A percentile compares a stretch with the other conserved stretches of the same genome.
Evolutionary conservation across 148 eudicot species (phyloP).

Genomic region (Gaultheria prostrata): DNA sequence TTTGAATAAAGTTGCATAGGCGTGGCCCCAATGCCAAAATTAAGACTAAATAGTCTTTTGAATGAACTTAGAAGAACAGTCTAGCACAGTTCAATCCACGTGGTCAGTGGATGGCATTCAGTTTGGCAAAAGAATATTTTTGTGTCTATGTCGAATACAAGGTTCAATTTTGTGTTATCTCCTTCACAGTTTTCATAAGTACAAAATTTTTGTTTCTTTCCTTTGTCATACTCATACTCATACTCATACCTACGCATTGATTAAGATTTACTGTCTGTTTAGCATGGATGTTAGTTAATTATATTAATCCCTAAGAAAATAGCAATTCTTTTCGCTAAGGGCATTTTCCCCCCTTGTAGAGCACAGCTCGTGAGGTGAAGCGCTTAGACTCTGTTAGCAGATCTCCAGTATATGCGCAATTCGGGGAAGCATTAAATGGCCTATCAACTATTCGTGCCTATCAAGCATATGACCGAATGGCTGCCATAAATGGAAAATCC

Average conservation of each 20-base stretch:
- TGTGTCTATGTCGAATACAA: not conserved
- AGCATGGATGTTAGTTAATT: not conserved
- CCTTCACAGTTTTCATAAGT: not conserved
- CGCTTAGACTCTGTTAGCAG: slow-evolving; percentile 79
- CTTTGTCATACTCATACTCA: not conserved
- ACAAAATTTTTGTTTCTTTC: not conserved
- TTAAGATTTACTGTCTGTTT: not conserved
- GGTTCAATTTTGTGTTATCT: not conserved
- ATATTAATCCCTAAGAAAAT: not conserved
- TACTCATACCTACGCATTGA: not conserved
- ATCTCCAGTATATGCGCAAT: slow-evolving; percentile 95
- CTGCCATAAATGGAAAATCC: slow-evolving; percentile 71
- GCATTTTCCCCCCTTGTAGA: slow-evolving; percentile 39
- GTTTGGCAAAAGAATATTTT: not conserved
- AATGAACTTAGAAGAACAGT: not conserved
- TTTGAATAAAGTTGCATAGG: not conserved
- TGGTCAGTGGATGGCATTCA: not conserved
- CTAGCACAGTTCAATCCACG: not conserved
- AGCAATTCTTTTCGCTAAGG: not conserved
- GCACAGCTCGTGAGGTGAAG: slow-evolving; percentile 93
- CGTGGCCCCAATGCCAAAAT: not conserved
- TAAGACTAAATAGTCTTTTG: not conserved
- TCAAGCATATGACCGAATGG: slow-evolving; percentile 90
- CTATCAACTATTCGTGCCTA: slow-evolving; percentile 83
- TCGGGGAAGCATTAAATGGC: slow-evolving; percentile 91